Conservation (phyloP, 2,329 filamentous ascomycete genomes). For the Beauveria varroae region DNA sequence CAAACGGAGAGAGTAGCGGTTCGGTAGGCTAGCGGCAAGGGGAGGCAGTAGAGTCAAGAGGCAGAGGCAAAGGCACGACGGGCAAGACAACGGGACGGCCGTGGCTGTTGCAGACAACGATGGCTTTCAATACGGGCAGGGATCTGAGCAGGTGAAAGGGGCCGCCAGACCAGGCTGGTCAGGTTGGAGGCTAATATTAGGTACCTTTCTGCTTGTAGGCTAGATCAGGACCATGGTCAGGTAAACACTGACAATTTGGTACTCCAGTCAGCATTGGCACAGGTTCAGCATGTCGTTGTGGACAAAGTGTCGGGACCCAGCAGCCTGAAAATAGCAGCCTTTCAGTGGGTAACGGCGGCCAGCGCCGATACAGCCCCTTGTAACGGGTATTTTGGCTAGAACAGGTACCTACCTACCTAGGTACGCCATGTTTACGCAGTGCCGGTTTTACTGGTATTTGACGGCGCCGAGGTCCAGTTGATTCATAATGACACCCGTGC, state of each 20-base stretch:
- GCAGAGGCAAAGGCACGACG: neutral
- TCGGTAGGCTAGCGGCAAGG: neutral
- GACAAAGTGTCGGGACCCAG: neutral
- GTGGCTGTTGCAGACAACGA: neutral
- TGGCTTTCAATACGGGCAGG: neutral
- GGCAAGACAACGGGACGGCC: neutral
- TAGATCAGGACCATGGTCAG: too few relatives aligned
- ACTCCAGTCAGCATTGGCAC: too few relatives aligned
- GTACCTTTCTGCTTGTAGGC: neutral
- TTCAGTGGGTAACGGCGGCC: neutral
- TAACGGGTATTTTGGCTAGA: too few relatives aligned
- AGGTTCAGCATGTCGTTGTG: neutral
- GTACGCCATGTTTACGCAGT: too few relatives aligned
- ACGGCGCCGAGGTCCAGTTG: too few relatives aligned
- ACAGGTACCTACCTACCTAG: neutral
- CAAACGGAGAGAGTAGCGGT: neutral
- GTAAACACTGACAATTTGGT: too few relatives aligned
- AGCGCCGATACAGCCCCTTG: neutral
- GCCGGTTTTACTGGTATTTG: too few relatives aligned
- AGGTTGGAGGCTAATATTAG: neutral
- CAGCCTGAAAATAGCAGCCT: conserved; percentile 3
- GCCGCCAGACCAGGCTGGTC: neutral
- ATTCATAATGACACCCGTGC: too few relatives aligned
- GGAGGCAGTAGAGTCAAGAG: neutral
- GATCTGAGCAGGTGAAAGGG: neutral